These are phyloP conservation scores for Antitrichia curtipendula DNA, from an alignment of 225 moss, liverwort and hornwort species.

Conservation along the genomic window DNA sequence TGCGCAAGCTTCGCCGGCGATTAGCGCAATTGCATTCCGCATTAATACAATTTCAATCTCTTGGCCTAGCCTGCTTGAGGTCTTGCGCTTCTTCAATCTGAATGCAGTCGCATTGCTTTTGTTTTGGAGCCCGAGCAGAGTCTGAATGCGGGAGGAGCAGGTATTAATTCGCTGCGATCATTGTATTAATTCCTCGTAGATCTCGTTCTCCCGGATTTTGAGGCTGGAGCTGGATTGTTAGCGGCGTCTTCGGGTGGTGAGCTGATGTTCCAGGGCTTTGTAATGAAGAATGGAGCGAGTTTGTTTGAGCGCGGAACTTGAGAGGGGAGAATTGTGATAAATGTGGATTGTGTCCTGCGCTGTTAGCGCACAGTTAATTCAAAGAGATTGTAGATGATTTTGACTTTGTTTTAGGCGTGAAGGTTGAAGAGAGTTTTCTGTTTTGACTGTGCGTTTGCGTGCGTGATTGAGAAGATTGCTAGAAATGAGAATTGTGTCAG, in stretches of 20 bases:
- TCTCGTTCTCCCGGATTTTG: background rate
- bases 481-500: background rate
- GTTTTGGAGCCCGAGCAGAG: background rate
- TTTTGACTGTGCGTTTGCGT: background rate
- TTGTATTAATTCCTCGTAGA: background rate
- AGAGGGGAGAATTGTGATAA: background rate
- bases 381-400: background rate
- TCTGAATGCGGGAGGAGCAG: background rate
- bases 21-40: background rate
- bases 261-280: background rate
- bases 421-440: background rate
- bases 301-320: background rate
- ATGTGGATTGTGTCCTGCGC: background rate
- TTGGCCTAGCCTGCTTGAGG: background rate
- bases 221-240: background rate
- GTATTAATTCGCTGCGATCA: background rate
- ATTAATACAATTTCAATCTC: background rate
- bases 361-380: background rate
- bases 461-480: background rate
- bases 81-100: background rate
- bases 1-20: constrained; percentile 22
- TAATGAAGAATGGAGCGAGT: background rate
- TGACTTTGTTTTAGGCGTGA: background rate
- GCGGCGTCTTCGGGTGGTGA: background rate
- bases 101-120: background rate